Conservation (phyloP, 805 yeast species). For the Cyberlindnera mycetangii region DNA sequence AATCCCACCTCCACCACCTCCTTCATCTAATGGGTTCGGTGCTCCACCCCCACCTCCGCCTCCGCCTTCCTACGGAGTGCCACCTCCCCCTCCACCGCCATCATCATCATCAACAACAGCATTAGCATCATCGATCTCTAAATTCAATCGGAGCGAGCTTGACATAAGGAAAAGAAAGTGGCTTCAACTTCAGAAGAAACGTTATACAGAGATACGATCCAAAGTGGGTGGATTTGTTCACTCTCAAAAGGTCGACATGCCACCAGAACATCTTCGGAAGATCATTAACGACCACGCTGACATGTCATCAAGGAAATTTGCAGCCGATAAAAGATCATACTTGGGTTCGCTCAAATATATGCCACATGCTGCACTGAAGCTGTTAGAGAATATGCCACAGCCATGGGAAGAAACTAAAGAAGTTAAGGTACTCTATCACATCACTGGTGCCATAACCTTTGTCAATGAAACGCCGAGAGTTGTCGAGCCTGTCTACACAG, state of each 20-base stretch:
- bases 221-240: slow-evolving; percentile 46
- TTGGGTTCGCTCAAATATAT: slow-evolving; percentile 89
- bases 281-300: slow-evolving; percentile 83
- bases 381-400: slow-evolving; percentile 94
- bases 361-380: slow-evolving; percentile 91
- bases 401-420: slow-evolving; percentile 94
- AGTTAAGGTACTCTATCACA: slow-evolving; percentile 85
- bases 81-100: slow-evolving; percentile 29
- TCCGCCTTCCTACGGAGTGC: background rate
- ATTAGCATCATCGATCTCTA: slow-evolving; percentile 19
- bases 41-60: slow-evolving; percentile 24
- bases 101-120: slow-evolving; percentile 30
- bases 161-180: slow-evolving; percentile 51
- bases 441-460: slow-evolving; percentile 91
- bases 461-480: slow-evolving; percentile 92
- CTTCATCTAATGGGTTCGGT: slow-evolving; percentile 16
- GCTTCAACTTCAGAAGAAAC: slow-evolving; percentile 58
- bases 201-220: slow-evolving; percentile 40
- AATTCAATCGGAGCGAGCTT: slow-evolving; percentile 30
- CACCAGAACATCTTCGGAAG: slow-evolving; percentile 88
- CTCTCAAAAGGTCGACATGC: slow-evolving; percentile 75
- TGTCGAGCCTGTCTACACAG: slow-evolving; percentile 83
- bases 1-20: slow-evolving; percentile 29
- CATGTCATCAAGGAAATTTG: slow-evolving; percentile 71
- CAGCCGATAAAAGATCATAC: slow-evolving; percentile 82